Evolutionary conservation across 2,329 filamentous ascomycete species (phyloP).

Genomic region (Pleurostoma richardsiae): DNA sequence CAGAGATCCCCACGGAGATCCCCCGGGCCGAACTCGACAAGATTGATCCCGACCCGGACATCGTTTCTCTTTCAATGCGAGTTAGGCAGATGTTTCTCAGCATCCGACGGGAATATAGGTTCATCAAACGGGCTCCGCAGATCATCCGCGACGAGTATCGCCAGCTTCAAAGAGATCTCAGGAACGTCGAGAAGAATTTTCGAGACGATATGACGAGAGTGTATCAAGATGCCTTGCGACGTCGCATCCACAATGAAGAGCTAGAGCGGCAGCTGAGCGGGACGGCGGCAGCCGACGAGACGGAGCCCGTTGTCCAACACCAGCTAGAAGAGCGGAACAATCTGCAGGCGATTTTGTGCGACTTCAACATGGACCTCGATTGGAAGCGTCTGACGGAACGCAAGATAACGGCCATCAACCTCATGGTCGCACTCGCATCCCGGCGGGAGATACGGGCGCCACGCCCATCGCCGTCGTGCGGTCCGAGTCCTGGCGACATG

Average conservation of each 20-base stretch:
- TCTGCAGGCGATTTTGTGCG: neutral
- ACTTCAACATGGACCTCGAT: neutral
- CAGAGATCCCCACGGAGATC: neutral
- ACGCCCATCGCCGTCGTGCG: neutral
- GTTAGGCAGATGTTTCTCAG: neutral
- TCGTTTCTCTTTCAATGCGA: neutral
- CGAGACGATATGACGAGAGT: neutral
- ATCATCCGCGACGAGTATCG: neutral
- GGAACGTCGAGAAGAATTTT: neutral
- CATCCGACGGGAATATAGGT: neutral
- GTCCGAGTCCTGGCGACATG: neutral
- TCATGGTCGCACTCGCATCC: conserved; percentile 7
- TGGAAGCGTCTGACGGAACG: neutral
- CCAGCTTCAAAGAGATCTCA: conserved; percentile 4
- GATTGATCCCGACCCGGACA: neutral
- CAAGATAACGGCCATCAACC: neutral
- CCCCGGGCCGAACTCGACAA: neutral
- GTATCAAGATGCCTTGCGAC: conserved; percentile 2
- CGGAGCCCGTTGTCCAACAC: neutral
- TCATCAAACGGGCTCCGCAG: neutral
- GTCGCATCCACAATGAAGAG: conserved; percentile 12
- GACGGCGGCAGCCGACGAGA: conserved; percentile 8
- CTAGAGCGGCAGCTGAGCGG: conserved; percentile 10
- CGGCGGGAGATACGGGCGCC: conserved; percentile 5
- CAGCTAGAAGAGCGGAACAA: neutral